Evolutionary conservation across 1,284 basidiomycete species (phyloP).

Genomic region (Heliocybe sulcata): DNA sequence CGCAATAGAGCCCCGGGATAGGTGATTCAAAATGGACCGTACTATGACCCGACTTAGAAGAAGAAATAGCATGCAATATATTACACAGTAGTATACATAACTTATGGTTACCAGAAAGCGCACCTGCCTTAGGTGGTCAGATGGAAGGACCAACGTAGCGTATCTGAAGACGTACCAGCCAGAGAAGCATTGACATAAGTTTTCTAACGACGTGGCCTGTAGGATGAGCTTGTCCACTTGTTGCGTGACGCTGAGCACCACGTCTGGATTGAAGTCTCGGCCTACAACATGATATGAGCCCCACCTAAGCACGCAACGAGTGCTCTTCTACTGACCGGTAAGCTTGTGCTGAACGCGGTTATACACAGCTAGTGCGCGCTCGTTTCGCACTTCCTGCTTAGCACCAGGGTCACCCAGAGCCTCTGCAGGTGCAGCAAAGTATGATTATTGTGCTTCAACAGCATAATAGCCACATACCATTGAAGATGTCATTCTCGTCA

Average conservation of each 20-base stretch:
- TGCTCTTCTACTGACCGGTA: conserved; percentile 48
- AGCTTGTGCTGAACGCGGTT: conserved; percentile 92
- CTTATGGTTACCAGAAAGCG: conserved; percentile 28
- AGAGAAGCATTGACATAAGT: conserved; percentile 93
- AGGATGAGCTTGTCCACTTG: conserved; percentile 90
- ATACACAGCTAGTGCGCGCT: conserved; percentile 84
- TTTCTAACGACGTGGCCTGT: conserved; percentile 88
- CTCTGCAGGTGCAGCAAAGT: conserved; percentile 30
- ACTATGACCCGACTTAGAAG: neutral
- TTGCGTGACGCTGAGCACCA: conserved; percentile 60
- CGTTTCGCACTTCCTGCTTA: conserved; percentile 81
- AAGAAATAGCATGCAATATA: neutral
- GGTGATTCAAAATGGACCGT: neutral
- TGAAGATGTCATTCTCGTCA: conserved; percentile 80
- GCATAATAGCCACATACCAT: conserved; percentile 34
- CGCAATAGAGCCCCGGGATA: too few species aligned
- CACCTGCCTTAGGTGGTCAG: conserved; percentile 22
- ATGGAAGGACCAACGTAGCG: conserved; percentile 1
- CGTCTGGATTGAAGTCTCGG: conserved; percentile 84
- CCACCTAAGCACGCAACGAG: neutral
- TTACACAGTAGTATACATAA: neutral
- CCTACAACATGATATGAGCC: conserved; percentile 35
- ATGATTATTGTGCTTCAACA: neutral
- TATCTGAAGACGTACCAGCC: conserved; percentile 62
- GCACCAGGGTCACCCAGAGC: conserved; percentile 39